Percentiles rank a stretch among this genome's conserved stretches.
Evolutionary conservation across 257 asterid species (phyloP).

Genomic region (Nyctanthes arbortristis): DNA sequence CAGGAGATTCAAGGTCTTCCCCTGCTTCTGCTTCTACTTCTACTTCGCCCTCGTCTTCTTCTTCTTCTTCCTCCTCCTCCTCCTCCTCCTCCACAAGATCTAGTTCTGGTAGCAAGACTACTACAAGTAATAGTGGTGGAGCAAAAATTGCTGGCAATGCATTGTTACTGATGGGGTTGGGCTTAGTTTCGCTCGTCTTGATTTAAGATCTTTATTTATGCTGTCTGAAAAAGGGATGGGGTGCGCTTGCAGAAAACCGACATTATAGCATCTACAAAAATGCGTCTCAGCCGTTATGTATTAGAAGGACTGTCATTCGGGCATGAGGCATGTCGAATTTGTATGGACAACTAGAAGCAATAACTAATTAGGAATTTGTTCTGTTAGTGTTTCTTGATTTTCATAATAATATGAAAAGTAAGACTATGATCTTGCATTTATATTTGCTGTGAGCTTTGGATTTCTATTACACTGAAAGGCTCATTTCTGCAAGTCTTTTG

Average conservation of each 20-base stretch:
- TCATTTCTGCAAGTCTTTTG: background rate
- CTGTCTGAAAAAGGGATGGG: background rate
- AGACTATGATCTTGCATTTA: background rate
- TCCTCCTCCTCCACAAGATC: conserved; percentile 24
- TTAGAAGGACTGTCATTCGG: no score
- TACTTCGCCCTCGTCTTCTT: conserved; percentile 29
- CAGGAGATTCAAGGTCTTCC: conserved; percentile 38
- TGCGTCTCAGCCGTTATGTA: no score
- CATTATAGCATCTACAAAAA: no score
- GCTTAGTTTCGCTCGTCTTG: conserved; percentile 24
- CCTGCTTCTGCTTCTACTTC: conserved; percentile 32
- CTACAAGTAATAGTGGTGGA: conserved; percentile 30
- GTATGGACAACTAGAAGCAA: background rate
- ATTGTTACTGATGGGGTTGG: conserved; percentile 23
- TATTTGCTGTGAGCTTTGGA: no score
- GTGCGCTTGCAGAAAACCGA: no score
- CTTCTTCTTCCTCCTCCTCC: conserved; percentile 35
- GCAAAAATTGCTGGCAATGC: conserved; percentile 16
- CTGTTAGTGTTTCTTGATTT: background rate
- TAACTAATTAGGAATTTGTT: background rate
- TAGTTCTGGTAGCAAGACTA: conserved; percentile 35
- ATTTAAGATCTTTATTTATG: conserved; percentile 21
- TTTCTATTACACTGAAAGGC: background rate
- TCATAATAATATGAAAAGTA: background rate
- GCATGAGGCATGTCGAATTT: background rate